Evolutionary conservation across 2,329 filamentous ascomycete species (phyloP).

Genomic region (Cladophialophora psammophila): DNA sequence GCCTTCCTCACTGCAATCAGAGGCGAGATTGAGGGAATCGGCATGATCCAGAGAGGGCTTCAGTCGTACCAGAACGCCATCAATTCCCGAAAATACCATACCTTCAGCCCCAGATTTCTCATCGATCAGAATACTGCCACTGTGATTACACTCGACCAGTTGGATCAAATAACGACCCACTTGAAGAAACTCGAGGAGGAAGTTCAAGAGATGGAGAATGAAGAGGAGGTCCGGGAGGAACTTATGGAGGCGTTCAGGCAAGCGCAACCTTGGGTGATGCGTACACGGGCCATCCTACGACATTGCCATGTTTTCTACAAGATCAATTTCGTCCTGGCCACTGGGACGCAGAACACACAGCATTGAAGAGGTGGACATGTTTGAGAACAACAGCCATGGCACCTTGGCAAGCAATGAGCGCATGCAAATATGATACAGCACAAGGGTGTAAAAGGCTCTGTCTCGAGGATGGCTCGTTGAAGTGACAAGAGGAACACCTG

Average conservation of each 20-base stretch:
- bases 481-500: not conserved
- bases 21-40: slow-evolving; percentile 24
- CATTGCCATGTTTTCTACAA: slow-evolving; percentile 38
- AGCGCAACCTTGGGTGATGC: slow-evolving; percentile 28
- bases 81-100: slow-evolving; percentile 31
- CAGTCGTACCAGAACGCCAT: slow-evolving; percentile 32
- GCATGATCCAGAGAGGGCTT: slow-evolving; percentile 23
- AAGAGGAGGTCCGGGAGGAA: slow-evolving; percentile 25
- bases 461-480: not conserved
- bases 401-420: not conserved
- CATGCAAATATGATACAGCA: not conserved
- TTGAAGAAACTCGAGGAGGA: slow-evolving; percentile 28
- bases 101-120: slow-evolving; percentile 32
- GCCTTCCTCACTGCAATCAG: slow-evolving; percentile 25
- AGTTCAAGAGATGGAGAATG: slow-evolving; percentile 20
- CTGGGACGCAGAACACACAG: slow-evolving; percentile 20
- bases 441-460: not conserved
- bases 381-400: not conserved
- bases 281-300: slow-evolving; percentile 26
- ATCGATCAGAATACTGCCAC: slow-evolving; percentile 30
- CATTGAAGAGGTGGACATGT: slow-evolving; percentile 8
- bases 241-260: slow-evolving; percentile 24
- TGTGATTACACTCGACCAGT: slow-evolving; percentile 30
- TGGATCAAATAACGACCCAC: slow-evolving; percentile 27
- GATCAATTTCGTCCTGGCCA: slow-evolving; percentile 36